Evolutionary conservation across 2,329 filamentous ascomycete species (phyloP).

Genomic region (Clarireedia paspali): DNA sequence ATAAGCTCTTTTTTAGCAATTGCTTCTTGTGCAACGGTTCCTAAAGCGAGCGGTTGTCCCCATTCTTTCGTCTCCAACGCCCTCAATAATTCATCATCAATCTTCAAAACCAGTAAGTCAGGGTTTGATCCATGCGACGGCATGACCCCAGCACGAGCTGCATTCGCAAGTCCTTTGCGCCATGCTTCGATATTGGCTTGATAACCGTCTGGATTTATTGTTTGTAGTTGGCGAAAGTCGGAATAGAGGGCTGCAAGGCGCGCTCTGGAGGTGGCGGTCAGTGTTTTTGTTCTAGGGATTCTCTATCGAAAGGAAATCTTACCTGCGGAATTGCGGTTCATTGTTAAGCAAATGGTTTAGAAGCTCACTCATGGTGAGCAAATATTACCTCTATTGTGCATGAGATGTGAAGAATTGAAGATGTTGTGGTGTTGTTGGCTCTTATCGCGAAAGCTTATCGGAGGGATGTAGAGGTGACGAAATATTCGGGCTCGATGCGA

Average conservation of each 20-base stretch:
- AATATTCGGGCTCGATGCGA: background rate
- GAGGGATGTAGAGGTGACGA: slow-evolving; percentile 2
- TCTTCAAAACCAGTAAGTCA: slow-evolving; percentile 44
- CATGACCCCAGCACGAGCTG: slow-evolving; percentile 51
- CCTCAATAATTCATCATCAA: slow-evolving; percentile 57
- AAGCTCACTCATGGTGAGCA: slow-evolving; percentile 52
- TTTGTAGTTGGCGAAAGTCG: slow-evolving; percentile 68
- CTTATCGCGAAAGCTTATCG: slow-evolving; percentile 14
- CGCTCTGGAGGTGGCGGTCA: slow-evolving; percentile 40
- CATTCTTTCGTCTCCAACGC: slow-evolving; percentile 69
- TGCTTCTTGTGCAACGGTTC: slow-evolving; percentile 69
- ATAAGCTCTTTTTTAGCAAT: slow-evolving; percentile 62
- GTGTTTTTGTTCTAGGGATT: background rate
- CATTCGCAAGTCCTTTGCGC: slow-evolving; percentile 65
- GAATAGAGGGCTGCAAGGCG: slow-evolving; percentile 83
- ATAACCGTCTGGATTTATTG: slow-evolving; percentile 79
- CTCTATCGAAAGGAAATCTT: slow-evolving; percentile 11
- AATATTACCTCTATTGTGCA: slow-evolving; percentile 1
- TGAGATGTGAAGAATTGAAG: background rate
- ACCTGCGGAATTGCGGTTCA: slow-evolving; percentile 56
- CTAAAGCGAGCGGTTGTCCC: slow-evolving; percentile 74
- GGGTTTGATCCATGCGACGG: slow-evolving; percentile 37
- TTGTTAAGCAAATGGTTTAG: slow-evolving; percentile 56
- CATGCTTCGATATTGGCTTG: slow-evolving; percentile 72
- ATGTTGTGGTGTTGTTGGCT: slow-evolving; percentile 7